These are phyloP conservation scores for Solanum pinnatisectum DNA, from an alignment of 257 asterid genomes.

Conservation along the genomic window DNA sequence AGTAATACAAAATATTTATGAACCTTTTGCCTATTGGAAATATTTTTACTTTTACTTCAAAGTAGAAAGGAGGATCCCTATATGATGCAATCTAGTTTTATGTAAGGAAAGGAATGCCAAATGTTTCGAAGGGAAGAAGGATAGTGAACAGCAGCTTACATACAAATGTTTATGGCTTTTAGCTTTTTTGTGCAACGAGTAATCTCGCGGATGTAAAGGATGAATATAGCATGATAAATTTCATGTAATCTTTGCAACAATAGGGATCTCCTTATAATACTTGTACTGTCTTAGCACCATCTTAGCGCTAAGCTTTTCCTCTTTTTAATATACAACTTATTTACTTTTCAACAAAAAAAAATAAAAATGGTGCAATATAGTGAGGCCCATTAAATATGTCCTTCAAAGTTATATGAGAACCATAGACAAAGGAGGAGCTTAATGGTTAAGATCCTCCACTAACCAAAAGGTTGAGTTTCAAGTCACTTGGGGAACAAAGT, in stretches of 20 bases:
- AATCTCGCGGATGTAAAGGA: neutral
- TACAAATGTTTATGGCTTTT: neutral
- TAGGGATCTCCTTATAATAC: neutral
- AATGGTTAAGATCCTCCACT: neutral
- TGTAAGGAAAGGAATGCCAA: neutral
- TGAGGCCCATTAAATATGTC: neutral
- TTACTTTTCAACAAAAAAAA: neutral
- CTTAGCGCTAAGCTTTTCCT: neutral
- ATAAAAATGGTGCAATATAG: neutral
- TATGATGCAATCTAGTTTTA: neutral
- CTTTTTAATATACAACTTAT: neutral
- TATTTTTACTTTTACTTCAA: neutral
- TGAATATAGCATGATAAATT: neutral
- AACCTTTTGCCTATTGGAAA: neutral
- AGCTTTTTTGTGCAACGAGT: neutral
- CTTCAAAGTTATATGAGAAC: neutral
- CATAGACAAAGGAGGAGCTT: neutral
- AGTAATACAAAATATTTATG: neutral
- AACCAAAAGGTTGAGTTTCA: neutral
- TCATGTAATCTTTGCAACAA: neutral
- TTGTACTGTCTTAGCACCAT: neutral
- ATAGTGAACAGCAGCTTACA: neutral
- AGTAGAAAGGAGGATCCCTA: neutral
- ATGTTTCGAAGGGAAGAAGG: neutral
- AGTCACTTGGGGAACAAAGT: neutral